Percentiles rank a stretch among this genome's conserved stretches.
Conservation (phyloP, 441 rosid species). For the Bocquillonia castaneifolia region DNA sequence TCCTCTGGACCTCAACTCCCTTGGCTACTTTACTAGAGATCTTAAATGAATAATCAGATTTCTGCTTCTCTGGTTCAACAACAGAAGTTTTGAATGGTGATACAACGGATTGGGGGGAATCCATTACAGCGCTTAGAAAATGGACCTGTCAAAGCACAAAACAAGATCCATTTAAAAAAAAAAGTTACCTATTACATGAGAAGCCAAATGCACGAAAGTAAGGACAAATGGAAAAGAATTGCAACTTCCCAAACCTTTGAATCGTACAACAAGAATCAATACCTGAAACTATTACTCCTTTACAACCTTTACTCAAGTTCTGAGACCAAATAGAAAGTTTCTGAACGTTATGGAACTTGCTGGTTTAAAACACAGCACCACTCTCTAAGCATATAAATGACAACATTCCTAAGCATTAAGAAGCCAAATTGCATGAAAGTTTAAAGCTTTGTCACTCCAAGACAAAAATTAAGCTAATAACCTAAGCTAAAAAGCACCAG, state of each 20-base stretch:
- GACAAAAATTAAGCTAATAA: conserved; percentile 4
- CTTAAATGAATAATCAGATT: conserved; percentile 34
- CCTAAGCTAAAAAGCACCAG: too few relatives aligned
- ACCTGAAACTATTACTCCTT: too few relatives aligned
- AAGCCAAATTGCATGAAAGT: background rate
- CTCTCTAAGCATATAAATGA: conserved; percentile 8
- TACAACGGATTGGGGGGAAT: conserved; percentile 93
- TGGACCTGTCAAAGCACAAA: conserved; percentile 34
- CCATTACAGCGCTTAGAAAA: conserved; percentile 44
- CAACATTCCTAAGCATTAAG: background rate
- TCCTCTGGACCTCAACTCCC: conserved; percentile 37
- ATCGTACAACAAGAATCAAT: too few relatives aligned
- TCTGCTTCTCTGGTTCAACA: conserved; percentile 55
- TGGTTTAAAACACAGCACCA: background rate
- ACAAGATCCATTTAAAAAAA: conserved; percentile 11
- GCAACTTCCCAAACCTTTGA: background rate
- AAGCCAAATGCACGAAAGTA: background rate
- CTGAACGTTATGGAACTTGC: background rate
- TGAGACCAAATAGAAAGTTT: background rate
- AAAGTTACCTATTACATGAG: background rate
- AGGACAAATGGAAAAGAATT: background rate
- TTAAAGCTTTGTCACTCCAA: background rate
- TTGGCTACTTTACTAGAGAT: conserved; percentile 32
- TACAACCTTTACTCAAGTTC: too few relatives aligned
- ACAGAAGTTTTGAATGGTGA: conserved; percentile 64